Evolutionary conservation across 2,329 filamentous ascomycete species (phyloP).

Genomic region (Ceratocystis huliohia): DNA sequence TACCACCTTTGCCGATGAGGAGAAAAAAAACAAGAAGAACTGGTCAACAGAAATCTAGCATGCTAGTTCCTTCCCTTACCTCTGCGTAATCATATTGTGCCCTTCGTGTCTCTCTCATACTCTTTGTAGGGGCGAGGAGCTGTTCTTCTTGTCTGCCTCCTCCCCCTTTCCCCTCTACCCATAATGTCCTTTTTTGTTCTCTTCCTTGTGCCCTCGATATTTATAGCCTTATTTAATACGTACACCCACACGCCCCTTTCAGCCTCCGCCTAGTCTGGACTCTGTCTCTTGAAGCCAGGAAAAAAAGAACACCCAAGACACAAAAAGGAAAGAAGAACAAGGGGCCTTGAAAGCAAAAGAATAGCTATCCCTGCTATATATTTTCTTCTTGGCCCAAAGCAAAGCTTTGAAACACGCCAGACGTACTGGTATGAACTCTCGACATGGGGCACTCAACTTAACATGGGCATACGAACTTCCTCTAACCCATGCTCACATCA

Average conservation of each 20-base stretch:
- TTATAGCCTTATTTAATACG: not conserved
- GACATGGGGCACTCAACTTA: not conserved
- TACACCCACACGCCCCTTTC: not conserved
- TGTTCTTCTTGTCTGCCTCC: no score
- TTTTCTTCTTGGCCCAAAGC: not conserved
- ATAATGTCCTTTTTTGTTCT: no score
- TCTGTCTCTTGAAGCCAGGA: not conserved
- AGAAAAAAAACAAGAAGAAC: not conserved
- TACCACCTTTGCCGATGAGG: not conserved
- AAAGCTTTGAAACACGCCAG: constrained; percentile 9
- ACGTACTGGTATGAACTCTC: not conserved
- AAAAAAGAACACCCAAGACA: not conserved
- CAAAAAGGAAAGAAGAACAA: not conserved
- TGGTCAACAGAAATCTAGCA: not conserved
- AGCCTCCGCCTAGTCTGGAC: not conserved
- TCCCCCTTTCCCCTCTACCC: no score
- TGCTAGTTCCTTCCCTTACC: not conserved
- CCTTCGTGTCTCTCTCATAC: not conserved
- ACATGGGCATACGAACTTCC: not conserved
- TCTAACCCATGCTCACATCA: constrained; percentile 2
- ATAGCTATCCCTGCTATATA: not conserved
- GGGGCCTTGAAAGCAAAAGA: not conserved
- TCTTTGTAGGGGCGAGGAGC: no score
- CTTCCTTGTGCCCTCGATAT: no score
- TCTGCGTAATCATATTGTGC: not conserved